Base-by-base conservation (phyloP, 2,329 filamentous ascomycete species). In the Diaporthe helianthi region DNA sequence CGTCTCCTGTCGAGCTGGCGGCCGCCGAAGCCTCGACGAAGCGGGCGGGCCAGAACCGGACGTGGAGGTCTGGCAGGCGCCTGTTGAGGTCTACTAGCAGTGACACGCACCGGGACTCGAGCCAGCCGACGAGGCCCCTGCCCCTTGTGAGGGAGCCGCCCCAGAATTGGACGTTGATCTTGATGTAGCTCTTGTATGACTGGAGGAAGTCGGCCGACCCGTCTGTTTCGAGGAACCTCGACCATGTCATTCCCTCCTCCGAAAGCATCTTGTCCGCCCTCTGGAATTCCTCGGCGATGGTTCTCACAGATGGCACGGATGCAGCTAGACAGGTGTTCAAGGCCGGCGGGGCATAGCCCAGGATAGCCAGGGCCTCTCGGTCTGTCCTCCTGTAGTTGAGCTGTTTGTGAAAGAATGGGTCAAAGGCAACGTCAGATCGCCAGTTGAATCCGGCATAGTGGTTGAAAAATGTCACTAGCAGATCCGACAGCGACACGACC, bases 111-210 rank as follows among this genome's bases (percentile, higher is more conserved):
- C 86, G 83, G 9, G 87, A 89, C 73, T 91, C 89, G 2, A 92
- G 76, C 89, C 89, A 91, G 13, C 87, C 87, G 0, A 91, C 79
- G 58, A 90, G 83, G 15, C 81, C 79, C 24, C 84, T 85, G 1
- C 87, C 86, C 66, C 84, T 87, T 1, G 82, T 78, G 1, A 83
- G 78, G 2, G 87, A 87, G 8, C 84, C 78, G 1, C 88, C 89
- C 90, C 90, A 92, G 76, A 89, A 92, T 55, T 89, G 87, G 1
- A 87, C 82, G 68, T 90, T 86, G 64, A 92, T 83, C 73, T 86
- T 87, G 68, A 89, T 78, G 74, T 89, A 92, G 65, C 79, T 85
- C 67, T 80, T 83, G 75, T 86, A 87, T 0, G 78, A 74, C 1
- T 72, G 73, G 7, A 91, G 74, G 72, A 92, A 92, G 3, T 84